phyloP scores from a whole-genome alignment of 441 rosid genomes.

The Euphorbia celastroides region DNA sequence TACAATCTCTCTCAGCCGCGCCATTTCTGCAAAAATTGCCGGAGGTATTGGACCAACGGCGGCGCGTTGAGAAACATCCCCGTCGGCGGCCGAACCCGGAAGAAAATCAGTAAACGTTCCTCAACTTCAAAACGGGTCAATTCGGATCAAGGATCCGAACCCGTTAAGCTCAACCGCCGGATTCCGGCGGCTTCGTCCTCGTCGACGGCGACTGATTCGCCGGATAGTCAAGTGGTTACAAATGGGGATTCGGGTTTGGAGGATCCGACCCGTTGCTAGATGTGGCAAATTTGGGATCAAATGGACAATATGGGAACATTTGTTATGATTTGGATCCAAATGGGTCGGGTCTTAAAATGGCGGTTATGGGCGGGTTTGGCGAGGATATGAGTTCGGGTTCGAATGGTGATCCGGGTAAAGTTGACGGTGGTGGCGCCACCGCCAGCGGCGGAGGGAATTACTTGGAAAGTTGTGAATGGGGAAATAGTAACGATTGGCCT shows the following conservation, averaged over 20 bases:
- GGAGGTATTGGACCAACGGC: constrained; percentile 92
- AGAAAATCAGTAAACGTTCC: constrained; percentile 43
- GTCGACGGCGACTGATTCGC: constrained; percentile 2
- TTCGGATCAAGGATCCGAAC: constrained; percentile 23
- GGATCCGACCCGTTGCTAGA: constrained; percentile 44
- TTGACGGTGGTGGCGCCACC: constrained; percentile 8
- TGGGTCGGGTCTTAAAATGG: constrained; percentile 39
- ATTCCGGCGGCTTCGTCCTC: constrained; percentile 19
- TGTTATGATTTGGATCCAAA: constrained; percentile 39
- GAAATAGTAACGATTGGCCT: constrained; percentile 58
- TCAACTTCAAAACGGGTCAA: constrained; percentile 32
- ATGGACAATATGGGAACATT: constrained; percentile 36
- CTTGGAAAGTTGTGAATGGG: constrained; percentile 25
- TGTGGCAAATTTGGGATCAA: constrained; percentile 41
- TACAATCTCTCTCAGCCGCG: constrained; percentile 95
- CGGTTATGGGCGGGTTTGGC: constrained; percentile 30
- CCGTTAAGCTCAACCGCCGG: constrained; percentile 19
- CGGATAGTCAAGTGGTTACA: constrained; percentile 10
- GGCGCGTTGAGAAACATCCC: constrained; percentile 86
- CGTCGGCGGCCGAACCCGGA: constrained; percentile 80
- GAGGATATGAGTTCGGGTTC: constrained; percentile 33
- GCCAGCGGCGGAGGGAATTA: constrained; percentile 15
- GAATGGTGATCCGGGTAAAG: constrained; percentile 16
- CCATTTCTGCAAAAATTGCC: constrained; percentile 78
- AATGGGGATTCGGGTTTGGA: too few species aligned